Evolutionary conservation across 129 eudicot species (phyloP).

Genomic region (Centrapalus pauciflorus): DNA sequence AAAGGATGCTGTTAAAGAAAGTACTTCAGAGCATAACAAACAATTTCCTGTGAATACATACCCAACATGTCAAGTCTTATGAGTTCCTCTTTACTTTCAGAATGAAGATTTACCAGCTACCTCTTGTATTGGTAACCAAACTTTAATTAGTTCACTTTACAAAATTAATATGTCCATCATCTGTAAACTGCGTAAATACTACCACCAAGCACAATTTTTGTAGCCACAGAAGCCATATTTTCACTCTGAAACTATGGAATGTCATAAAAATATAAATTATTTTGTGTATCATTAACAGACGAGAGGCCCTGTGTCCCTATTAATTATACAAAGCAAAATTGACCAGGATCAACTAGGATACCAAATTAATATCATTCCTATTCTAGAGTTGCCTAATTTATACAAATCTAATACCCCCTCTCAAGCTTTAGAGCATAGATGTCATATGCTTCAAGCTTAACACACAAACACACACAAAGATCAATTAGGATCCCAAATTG

Average conservation of each 20-base stretch:
- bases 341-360: no score
- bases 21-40: background rate
- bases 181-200: background rate
- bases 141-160: background rate
- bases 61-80: background rate
- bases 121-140: background rate
- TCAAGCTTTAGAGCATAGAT: no score
- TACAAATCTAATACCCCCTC: no score
- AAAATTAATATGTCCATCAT: background rate
- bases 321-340: no score
- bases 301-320: no score
- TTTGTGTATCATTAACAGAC: no score
- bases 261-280: no score
- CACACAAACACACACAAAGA: no score
- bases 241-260: background rate
- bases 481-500: no score
- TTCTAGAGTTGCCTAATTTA: no score
- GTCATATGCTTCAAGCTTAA: no score
- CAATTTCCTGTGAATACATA: background rate
- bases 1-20: background rate
- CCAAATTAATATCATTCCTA: no score
- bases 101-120: background rate
- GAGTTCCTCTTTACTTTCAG: background rate
- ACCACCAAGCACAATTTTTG: background rate
- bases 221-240: background rate